Evolutionary conservation across 2,329 filamentous ascomycete species (phyloP).

Genomic region (Colletotrichum australisinense): DNA sequence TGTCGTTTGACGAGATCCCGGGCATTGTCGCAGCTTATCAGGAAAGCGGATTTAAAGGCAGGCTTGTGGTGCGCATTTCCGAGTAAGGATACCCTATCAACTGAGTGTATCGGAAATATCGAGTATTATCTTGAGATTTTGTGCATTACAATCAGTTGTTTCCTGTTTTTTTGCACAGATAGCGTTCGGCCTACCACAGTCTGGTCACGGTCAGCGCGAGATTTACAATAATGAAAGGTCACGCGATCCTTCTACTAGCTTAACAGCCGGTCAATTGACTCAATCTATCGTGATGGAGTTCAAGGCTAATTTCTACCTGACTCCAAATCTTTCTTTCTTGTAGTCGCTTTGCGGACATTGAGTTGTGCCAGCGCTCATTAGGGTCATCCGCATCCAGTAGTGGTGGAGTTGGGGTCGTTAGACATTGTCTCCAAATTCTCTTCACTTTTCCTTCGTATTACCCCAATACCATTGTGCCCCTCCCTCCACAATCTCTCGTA

Average conservation of each 20-base stretch:
- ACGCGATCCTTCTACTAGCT: neutral
- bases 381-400: neutral
- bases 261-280: neutral
- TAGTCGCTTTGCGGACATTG: neutral
- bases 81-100: neutral
- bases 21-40: constrained; percentile 42
- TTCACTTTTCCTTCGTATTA: neutral
- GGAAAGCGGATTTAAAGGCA: constrained; percentile 42
- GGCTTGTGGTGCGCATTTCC: constrained; percentile 43
- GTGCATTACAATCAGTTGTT: too few relatives aligned
- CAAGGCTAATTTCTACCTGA: neutral
- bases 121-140: neutral
- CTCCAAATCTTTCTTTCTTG: neutral
- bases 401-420: constrained; percentile 14
- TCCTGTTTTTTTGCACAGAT: too few relatives aligned
- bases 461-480: neutral
- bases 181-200: too few relatives aligned
- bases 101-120: neutral
- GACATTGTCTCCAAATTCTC: neutral
- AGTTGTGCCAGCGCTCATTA: neutral
- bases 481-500: constrained; percentile 10
- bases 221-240: neutral
- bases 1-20: constrained; percentile 42
- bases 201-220: too few relatives aligned
- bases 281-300: neutral